phyloP scores from a whole-genome alignment of 2,329 filamentous ascomycete species.

The Botrytis galanthina region DNA sequence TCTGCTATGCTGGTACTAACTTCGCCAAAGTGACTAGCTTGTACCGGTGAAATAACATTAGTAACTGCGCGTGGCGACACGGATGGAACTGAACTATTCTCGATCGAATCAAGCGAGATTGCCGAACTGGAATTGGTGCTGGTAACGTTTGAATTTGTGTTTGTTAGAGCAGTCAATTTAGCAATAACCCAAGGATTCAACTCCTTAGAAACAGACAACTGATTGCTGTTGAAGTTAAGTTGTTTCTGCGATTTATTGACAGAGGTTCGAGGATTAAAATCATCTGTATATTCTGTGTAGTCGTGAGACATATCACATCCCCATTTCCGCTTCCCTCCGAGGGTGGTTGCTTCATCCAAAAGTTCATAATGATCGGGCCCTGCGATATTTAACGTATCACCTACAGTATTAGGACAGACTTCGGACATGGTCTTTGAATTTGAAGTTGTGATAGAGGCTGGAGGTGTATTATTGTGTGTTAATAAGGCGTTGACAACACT shows the following conservation, averaged over 20 bases:
- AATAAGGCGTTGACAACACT: neutral
- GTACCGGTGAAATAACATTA: neutral
- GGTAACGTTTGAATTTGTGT: neutral
- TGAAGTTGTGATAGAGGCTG: neutral
- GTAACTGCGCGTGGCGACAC: neutral
- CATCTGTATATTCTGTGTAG: slow-evolving; percentile 46
- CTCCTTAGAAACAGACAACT: neutral
- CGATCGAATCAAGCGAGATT: neutral
- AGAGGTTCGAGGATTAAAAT: neutral
- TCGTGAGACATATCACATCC: slow-evolving; percentile 48
- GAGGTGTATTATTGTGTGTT: neutral
- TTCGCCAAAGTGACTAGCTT: neutral
- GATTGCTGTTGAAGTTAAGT: neutral
- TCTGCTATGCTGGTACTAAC: neutral
- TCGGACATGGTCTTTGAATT: neutral
- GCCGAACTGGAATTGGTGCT: neutral
- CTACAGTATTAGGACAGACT: neutral
- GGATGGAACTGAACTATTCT: neutral
- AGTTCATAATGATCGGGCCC: neutral
- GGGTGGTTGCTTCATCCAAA: neutral
- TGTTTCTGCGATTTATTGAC: neutral
- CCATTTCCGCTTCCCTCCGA: slow-evolving; percentile 26
- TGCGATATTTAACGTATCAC: neutral
- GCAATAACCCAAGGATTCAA: slow-evolving; percentile 45
- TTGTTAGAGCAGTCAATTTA: slow-evolving; percentile 38